These are phyloP conservation scores for Botrytis elliptica DNA, from an alignment of 2,329 filamentous ascomycete genomes.

Conservation along the genomic window DNA sequence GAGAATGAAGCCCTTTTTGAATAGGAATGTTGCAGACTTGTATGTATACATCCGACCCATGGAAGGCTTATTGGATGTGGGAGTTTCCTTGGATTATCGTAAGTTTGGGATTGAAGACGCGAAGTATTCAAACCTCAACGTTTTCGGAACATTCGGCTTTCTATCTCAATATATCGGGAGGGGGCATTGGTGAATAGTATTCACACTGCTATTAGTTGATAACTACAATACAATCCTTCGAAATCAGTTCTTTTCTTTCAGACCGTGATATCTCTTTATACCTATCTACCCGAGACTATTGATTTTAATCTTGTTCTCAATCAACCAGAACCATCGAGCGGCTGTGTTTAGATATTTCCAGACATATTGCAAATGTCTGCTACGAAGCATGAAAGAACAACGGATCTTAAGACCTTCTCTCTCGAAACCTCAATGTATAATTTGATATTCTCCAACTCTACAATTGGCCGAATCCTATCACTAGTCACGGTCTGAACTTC, in stretches of 20 bases:
- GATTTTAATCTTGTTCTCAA: background rate
- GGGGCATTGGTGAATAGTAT: no score
- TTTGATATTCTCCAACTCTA: background rate
- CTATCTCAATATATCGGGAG: no score
- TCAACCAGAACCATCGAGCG: background rate
- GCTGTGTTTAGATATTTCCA: background rate
- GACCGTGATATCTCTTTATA: background rate
- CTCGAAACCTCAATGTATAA: background rate
- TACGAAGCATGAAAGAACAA: background rate
- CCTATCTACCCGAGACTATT: background rate
- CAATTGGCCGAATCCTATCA: background rate
- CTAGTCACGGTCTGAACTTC: background rate
- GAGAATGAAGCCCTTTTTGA: no score
- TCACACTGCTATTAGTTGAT: no score
- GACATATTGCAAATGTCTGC: background rate
- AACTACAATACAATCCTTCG: background rate
- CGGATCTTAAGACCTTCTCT: background rate
- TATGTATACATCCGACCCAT: no score
- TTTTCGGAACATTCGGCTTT: no score
- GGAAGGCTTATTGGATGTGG: no score
- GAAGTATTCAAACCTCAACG: no score
- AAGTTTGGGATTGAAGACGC: no score
- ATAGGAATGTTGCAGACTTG: no score
- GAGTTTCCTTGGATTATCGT: no score
- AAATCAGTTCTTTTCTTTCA: background rate